Evolutionary conservation across 345 rosid genomes (phyloP).

Genomic region (Eucalyptus marginata): DNA sequence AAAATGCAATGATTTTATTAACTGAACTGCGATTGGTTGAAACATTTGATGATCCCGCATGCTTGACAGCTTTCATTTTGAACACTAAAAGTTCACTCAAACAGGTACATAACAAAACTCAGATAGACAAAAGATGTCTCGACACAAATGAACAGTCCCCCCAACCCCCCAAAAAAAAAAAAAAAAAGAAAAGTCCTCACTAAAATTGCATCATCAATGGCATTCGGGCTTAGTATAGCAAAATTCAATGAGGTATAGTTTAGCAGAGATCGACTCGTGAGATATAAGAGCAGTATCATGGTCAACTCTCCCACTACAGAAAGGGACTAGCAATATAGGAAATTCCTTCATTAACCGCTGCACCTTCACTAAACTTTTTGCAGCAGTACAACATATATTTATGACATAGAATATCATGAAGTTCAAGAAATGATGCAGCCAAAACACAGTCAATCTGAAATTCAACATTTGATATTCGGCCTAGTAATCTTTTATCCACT

Average conservation of each 20-base stretch:
- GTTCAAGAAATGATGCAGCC: not conserved
- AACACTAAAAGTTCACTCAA: not conserved
- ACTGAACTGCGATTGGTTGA: not conserved
- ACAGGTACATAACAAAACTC: not conserved
- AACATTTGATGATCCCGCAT: not conserved
- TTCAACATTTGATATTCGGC: not conserved
- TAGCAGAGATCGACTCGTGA: not conserved
- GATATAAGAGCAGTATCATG: not conserved
- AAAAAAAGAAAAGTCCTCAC: not conserved
- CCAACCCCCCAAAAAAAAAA: not conserved
- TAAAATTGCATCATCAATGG: not conserved
- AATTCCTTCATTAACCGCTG: not conserved
- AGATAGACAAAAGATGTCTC: not conserved
- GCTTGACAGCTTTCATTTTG: not conserved
- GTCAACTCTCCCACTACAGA: not conserved
- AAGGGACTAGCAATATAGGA: not conserved
- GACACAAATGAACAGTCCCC: not conserved
- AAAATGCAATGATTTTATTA: not conserved
- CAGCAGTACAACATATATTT: not conserved
- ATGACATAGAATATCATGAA: not conserved
- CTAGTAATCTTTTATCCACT: not conserved
- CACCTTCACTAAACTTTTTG: not conserved
- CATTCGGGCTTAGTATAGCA: not conserved
- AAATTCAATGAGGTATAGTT: not conserved
- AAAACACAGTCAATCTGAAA: not conserved